These are phyloP conservation scores for Xylaria arbuscula DNA, from an alignment of 2,329 filamentous ascomycete species.

Conservation along the genomic window DNA sequence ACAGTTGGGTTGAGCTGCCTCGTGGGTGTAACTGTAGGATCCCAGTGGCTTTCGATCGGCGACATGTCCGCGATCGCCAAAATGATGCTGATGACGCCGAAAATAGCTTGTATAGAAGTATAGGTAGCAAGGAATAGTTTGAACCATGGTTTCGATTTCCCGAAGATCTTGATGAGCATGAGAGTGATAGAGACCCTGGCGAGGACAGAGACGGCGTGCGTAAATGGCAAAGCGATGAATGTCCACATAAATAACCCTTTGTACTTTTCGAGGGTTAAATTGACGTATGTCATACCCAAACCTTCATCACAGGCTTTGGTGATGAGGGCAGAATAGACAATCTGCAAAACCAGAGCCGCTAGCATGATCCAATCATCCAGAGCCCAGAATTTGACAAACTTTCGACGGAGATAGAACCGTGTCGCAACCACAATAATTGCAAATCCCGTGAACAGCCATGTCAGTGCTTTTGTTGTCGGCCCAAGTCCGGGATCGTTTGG, in stretches of 20 bases:
- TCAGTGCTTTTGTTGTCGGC: not conserved
- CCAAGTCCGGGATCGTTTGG: not conserved
- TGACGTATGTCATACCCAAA: not conserved
- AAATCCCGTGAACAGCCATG: not conserved
- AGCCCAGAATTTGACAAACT: not conserved
- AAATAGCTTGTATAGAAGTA: not conserved
- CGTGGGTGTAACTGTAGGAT: too few species aligned
- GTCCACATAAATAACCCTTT: not conserved
- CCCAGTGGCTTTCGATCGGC: not conserved
- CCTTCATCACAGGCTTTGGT: not conserved
- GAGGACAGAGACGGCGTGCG: not conserved
- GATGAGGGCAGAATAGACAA: slow-evolving; percentile 5
- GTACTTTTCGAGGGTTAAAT: not conserved
- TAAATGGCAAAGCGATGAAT: not conserved
- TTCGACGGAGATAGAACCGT: not conserved
- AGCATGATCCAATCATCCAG: slow-evolving; percentile 12
- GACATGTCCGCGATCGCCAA: not conserved
- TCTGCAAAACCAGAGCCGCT: not conserved
- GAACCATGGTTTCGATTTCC: slow-evolving; percentile 3
- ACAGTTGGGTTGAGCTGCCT: too few species aligned
- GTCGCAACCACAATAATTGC: not conserved
- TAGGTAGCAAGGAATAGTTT: not conserved
- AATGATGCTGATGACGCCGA: not conserved
- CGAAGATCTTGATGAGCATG: slow-evolving; percentile 7
- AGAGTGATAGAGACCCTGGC: slow-evolving; percentile 1